Evolutionary conservation across 352 stramenopile species (phyloP).

Genomic region (Globisporangium canariense): DNA sequence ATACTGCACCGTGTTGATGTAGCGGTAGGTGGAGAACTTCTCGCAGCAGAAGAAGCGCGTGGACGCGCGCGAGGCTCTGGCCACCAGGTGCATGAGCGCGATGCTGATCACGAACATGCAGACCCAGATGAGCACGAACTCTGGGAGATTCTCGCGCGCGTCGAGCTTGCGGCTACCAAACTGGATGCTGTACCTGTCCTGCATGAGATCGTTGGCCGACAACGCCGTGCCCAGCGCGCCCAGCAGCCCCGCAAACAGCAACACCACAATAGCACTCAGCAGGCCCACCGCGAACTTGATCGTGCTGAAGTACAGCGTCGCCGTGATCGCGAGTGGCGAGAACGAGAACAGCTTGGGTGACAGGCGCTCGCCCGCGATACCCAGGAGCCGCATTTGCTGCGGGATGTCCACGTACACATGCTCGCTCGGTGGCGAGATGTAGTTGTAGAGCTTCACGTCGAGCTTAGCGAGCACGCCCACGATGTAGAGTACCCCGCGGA

Average conservation of each 20-base stretch:
- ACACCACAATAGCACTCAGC: slow-evolving; percentile 33
- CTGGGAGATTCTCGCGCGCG: slow-evolving; percentile 32
- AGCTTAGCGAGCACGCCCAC: slow-evolving; percentile 45
- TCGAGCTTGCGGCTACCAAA: slow-evolving; percentile 16
- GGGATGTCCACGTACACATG: slow-evolving; percentile 44
- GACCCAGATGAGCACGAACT: slow-evolving; percentile 36
- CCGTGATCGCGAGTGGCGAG: slow-evolving; percentile 58
- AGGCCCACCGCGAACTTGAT: slow-evolving; percentile 65
- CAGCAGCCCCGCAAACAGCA: slow-evolving; percentile 31
- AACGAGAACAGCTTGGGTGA: slow-evolving; percentile 47
- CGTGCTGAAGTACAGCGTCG: slow-evolving; percentile 56
- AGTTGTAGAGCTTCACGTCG: slow-evolving; percentile 71
- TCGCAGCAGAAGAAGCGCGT: slow-evolving; percentile 71
- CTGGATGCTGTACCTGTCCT: slow-evolving; percentile 18
- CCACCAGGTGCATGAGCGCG: slow-evolving; percentile 52
- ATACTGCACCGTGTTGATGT: slow-evolving; percentile 40
- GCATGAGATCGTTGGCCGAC: slow-evolving; percentile 22
- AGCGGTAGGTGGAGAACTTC: slow-evolving; percentile 47
- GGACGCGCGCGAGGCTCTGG: slow-evolving; percentile 35
- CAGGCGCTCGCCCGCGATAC: slow-evolving; percentile 35
- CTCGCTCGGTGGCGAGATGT: slow-evolving; percentile 36
- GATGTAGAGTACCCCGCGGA: slow-evolving; percentile 43
- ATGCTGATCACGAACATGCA: slow-evolving; percentile 53
- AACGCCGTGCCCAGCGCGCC: slow-evolving; percentile 18
- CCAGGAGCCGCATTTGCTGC: slow-evolving; percentile 31